Conservation (phyloP, 306 rosid genomes). For the Canavalia ensiformis region DNA sequence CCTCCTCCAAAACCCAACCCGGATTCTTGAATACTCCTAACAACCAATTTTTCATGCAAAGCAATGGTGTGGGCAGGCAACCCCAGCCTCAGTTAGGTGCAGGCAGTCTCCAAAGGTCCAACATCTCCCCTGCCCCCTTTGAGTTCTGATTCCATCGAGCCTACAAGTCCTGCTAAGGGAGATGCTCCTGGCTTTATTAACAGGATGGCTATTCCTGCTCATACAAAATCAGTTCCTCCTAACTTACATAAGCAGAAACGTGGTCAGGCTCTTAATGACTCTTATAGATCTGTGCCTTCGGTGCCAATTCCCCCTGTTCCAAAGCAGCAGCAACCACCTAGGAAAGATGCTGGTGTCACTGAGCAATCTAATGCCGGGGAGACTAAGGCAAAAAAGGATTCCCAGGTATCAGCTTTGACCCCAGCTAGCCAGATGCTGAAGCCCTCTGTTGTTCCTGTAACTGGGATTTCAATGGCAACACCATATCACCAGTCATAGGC, state of each 20-base stretch:
- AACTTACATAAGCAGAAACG: constrained; percentile 93
- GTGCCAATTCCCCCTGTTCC: constrained; percentile 72
- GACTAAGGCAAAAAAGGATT: constrained; percentile 66
- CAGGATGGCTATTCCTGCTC: constrained; percentile 89
- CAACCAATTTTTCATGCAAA: too few relatives aligned
- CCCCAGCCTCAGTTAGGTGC: too few relatives aligned
- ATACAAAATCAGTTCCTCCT: constrained; percentile 98
- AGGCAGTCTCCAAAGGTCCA: constrained; percentile 80
- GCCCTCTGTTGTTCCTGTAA: constrained; percentile 65
- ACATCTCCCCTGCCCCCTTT: constrained; percentile 68
- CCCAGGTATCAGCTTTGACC: constrained; percentile 56
- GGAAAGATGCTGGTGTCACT: constrained; percentile 66
- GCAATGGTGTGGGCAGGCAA: too few relatives aligned
- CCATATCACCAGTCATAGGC: constrained; percentile 77
- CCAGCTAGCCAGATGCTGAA: constrained; percentile 72
- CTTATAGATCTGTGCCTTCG: constrained; percentile 63
- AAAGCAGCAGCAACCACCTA: constrained; percentile 78
- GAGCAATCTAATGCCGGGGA: constrained; percentile 66
- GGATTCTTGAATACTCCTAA: too few relatives aligned
- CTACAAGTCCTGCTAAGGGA: constrained; percentile 67
- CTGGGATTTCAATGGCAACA: constrained; percentile 74
- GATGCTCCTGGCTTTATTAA: constrained; percentile 77
- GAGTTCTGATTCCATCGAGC: constrained; percentile 57
- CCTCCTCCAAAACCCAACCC: too few relatives aligned
- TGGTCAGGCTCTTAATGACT: constrained; percentile 82